Conservation (phyloP, 2,329 filamentous ascomycete genomes). For the Keithomyces neogunnii region DNA sequence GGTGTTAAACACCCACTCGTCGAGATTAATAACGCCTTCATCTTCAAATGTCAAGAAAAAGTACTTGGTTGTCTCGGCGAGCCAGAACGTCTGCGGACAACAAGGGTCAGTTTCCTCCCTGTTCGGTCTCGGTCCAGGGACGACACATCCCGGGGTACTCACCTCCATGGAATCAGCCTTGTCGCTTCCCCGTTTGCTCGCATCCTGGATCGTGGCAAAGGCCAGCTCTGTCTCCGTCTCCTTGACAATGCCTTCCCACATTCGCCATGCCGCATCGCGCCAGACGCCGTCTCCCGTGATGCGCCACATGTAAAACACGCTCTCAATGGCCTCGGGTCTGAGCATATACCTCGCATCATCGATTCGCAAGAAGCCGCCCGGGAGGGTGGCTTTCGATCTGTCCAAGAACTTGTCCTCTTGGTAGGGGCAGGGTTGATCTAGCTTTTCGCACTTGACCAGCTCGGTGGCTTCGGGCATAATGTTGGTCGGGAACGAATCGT, state of each 20-base stretch:
- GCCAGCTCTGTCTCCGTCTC: conserved; percentile 35
- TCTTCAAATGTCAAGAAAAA: conserved; percentile 67
- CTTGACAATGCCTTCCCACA: conserved; percentile 35
- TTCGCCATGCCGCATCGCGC: conserved; percentile 37
- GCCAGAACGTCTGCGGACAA: conserved; percentile 51
- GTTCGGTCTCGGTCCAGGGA: not conserved
- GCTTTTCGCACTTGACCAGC: conserved; percentile 26
- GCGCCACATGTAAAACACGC: conserved; percentile 42
- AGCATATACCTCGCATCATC: conserved; percentile 35
- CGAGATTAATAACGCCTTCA: conserved; percentile 53
- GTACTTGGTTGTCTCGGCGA: conserved; percentile 71
- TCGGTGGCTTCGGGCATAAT: conserved; percentile 45
- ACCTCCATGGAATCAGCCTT: conserved; percentile 55
- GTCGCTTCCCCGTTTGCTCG: conserved; percentile 19
- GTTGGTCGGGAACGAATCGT: conserved; percentile 38
- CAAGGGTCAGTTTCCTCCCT: not conserved
- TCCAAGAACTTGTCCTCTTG: conserved; percentile 15
- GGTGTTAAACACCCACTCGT: conserved; percentile 60
- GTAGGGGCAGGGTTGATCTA: conserved; percentile 28
- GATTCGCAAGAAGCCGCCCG: conserved; percentile 50
- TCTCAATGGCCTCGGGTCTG: conserved; percentile 44
- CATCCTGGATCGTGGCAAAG: conserved; percentile 32
- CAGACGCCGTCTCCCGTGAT: conserved; percentile 36
- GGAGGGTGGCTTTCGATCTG: conserved; percentile 17
- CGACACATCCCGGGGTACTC: conserved; percentile 18